Conservation (phyloP, 208 protist genomes). For the Leishmania lainsoni region DNA sequence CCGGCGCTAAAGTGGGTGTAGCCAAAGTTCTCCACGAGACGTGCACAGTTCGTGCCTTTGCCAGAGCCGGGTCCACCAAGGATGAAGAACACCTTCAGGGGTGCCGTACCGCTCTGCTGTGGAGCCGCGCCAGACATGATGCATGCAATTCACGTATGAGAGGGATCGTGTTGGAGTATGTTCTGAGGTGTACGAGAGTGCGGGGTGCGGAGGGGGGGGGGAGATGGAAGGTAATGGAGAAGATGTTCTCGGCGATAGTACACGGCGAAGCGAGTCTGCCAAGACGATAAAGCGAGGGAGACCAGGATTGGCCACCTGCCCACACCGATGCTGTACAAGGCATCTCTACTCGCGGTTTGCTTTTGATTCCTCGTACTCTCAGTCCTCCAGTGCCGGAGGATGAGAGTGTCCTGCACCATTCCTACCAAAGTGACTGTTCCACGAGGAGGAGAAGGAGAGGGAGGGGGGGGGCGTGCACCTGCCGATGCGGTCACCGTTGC, state of each 20-base stretch:
- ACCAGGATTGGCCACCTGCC: background rate
- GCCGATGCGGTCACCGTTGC: background rate
- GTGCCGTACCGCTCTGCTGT: background rate
- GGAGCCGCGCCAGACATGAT: background rate
- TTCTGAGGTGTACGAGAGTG: background rate
- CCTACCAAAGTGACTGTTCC: too few relatives aligned
- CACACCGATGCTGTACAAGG: background rate
- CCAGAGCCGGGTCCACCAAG: conserved; percentile 88
- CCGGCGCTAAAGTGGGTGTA: conserved; percentile 89
- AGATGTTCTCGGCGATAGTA: background rate
- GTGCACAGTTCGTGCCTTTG: conserved; percentile 84
- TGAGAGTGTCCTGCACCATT: background rate
- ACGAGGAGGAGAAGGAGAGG: background rate
- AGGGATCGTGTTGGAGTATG: background rate
- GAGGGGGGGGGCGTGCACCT: too few relatives aligned
- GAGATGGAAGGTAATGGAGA: background rate
- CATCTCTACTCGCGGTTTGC: background rate
- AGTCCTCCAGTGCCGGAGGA: background rate
- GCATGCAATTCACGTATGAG: background rate
- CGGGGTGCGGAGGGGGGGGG: background rate
- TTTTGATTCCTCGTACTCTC: background rate
- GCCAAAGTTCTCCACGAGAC: conserved; percentile 77
- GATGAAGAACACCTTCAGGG: conserved; percentile 84
- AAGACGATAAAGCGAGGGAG: background rate
- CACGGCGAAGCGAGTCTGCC: background rate